These are phyloP conservation scores for Setaria italica DNA, from an alignment of 202 grass and related monocot genomes.

Conservation along the genomic window DNA sequence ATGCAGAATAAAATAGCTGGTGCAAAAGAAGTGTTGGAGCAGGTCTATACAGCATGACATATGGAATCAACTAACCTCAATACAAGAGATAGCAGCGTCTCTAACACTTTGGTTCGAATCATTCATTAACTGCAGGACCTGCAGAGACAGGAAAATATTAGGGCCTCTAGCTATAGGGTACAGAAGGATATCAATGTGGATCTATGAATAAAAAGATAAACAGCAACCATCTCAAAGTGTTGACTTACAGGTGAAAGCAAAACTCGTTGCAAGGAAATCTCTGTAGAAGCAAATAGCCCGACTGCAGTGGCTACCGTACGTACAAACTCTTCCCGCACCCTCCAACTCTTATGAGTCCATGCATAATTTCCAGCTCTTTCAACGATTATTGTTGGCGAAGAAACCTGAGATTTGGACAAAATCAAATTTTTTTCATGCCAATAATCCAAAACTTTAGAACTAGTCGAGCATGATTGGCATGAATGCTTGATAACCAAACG, in stretches of 20 bases:
- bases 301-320: slow-evolving; percentile 63
- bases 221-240: slow-evolving; percentile 17
- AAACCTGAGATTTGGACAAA: slow-evolving; percentile 64
- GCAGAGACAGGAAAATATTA: slow-evolving; percentile 46
- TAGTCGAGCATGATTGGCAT: slow-evolving; percentile 5
- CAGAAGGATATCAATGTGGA: slow-evolving; percentile 14
- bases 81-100: slow-evolving; percentile 80
- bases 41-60: slow-evolving; percentile 39
- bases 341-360: slow-evolving; percentile 95
- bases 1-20: not conserved
- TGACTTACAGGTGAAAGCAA: slow-evolving; percentile 79
- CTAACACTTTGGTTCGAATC: slow-evolving; percentile 93
- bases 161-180: not conserved
- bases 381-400: slow-evolving; percentile 93
- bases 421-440: not conserved
- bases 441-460: slow-evolving; percentile 25
- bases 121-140: slow-evolving; percentile 92
- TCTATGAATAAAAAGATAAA: slow-evolving; percentile 22
- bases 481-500: not conserved
- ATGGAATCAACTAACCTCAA: slow-evolving; percentile 71
- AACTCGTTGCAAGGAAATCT: slow-evolving; percentile 74
- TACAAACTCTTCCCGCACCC: slow-evolving; percentile 92
- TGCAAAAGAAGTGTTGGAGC: slow-evolving; percentile 1
- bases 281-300: slow-evolving; percentile 75
- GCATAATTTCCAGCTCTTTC: slow-evolving; percentile 97